Evolutionary conservation across 345 rosid genomes (phyloP).

Genomic region (Sonneratia caseolaris): DNA sequence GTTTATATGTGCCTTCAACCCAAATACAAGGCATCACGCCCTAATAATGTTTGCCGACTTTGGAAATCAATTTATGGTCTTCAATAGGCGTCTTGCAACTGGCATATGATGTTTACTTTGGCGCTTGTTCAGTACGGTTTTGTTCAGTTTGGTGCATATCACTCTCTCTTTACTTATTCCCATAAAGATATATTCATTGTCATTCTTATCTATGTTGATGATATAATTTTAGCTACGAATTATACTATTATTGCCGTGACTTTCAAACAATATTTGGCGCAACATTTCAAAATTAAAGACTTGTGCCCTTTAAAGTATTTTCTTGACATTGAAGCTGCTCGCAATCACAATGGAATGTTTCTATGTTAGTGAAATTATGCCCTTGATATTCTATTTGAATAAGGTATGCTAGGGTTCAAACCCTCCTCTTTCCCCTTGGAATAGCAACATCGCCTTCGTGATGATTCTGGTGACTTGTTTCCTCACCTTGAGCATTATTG

Average conservation of each 20-base stretch:
- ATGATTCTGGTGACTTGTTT: too few relatives aligned
- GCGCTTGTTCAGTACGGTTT: background rate
- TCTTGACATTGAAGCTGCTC: background rate
- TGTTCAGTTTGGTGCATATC: background rate
- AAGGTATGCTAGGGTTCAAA: background rate
- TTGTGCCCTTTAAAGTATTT: background rate
- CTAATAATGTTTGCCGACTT: background rate
- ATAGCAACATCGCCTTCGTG: background rate
- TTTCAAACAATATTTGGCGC: background rate
- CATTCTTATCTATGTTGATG: background rate
- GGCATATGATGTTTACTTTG: background rate
- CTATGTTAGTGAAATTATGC: background rate
- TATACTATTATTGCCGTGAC: background rate
- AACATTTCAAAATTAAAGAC: background rate
- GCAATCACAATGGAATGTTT: background rate
- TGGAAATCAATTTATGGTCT: background rate
- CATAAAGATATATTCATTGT: background rate
- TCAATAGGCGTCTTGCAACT: background rate
- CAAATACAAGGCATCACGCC: background rate
- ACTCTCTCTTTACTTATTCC: background rate
- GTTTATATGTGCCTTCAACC: background rate
- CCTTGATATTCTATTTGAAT: background rate
- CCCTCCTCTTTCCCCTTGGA: background rate
- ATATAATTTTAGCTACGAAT: background rate
- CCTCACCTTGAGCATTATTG: rapidly evolving